These are phyloP conservation scores for Tolypocladium inflatum DNA, from an alignment of 2,329 filamentous ascomycete genomes.

Conservation along the genomic window DNA sequence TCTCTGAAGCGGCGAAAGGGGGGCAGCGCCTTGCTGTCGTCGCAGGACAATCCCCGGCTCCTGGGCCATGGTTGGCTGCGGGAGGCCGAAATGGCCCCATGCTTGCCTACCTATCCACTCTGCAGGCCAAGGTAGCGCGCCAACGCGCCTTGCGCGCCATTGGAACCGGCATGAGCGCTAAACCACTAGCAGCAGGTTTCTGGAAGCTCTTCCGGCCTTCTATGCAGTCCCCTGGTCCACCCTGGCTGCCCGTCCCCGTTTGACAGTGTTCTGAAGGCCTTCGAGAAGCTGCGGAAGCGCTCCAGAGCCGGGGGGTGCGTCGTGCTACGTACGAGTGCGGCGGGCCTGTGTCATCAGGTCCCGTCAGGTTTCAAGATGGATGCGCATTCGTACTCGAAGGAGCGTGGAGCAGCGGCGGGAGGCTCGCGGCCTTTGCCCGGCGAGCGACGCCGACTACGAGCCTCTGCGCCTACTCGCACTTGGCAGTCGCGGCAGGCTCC, in stretches of 20 bases:
- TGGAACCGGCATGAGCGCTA: slow-evolving; percentile 9
- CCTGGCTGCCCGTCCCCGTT: background rate
- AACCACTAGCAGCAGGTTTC: slow-evolving; percentile 23
- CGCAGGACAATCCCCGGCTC: background rate
- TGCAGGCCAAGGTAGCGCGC: slow-evolving; percentile 10
- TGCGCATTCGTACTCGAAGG: too few relatives aligned
- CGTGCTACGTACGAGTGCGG: background rate
- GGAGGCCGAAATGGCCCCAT: slow-evolving; percentile 11
- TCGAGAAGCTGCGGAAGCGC: background rate
- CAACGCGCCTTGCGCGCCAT: slow-evolving; percentile 2
- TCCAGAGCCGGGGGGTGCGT: background rate
- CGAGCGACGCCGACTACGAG: background rate
- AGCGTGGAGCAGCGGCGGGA: background rate
- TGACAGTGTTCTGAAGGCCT: background rate
- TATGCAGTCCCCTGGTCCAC: slow-evolving; percentile 1
- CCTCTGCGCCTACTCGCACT: too few relatives aligned
- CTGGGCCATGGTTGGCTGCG: slow-evolving; percentile 15
- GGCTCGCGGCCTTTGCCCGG: background rate
- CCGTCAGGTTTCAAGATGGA: background rate
- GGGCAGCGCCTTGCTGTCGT: background rate
- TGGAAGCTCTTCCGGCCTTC: slow-evolving; percentile 19
- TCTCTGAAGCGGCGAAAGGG: background rate
- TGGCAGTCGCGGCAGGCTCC: too few relatives aligned
- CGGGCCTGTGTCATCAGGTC: background rate
- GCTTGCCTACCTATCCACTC: background rate